Conservation (phyloP, 345 rosid species). For the Eucalyptus tenuipes region DNA sequence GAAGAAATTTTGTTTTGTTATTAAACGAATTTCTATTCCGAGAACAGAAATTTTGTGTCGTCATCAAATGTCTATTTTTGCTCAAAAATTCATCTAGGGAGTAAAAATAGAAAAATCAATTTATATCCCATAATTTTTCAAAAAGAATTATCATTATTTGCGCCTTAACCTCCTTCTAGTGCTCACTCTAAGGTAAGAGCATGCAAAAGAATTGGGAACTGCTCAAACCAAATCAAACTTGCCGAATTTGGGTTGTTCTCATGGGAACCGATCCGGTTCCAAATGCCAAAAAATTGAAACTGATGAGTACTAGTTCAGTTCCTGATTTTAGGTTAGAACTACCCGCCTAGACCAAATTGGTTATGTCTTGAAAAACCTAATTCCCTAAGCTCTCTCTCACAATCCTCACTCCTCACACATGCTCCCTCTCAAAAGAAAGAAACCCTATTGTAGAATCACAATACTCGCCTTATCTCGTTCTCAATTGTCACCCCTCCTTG, state of each 20-base stretch:
- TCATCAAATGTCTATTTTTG: no score
- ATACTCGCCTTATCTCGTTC: no score
- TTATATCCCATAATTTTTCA: no score
- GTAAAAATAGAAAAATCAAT: no score
- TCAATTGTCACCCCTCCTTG: no score
- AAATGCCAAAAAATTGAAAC: background rate
- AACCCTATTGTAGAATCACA: no score
- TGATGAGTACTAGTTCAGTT: no score
- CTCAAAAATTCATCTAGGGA: no score
- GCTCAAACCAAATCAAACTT: rapidly evolving
- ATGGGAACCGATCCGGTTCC: rapidly evolving
- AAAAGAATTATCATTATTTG: no score
- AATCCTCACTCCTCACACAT: no score
- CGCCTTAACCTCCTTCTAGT: background rate
- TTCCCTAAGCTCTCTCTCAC: background rate
- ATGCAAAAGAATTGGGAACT: background rate
- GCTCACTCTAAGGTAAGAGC: background rate
- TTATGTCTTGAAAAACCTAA: background rate
- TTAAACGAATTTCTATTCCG: rapidly evolving
- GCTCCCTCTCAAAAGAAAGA: no score
- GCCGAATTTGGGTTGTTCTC: rapidly evolving
- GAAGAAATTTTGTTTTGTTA: no score
- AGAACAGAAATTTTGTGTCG: rapidly evolving
- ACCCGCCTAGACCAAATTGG: background rate
- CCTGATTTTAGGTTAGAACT: background rate